Evolutionary conservation across 1,284 basidiomycete genomes (phyloP).

Genomic region (Sporisorium scitamineum): DNA sequence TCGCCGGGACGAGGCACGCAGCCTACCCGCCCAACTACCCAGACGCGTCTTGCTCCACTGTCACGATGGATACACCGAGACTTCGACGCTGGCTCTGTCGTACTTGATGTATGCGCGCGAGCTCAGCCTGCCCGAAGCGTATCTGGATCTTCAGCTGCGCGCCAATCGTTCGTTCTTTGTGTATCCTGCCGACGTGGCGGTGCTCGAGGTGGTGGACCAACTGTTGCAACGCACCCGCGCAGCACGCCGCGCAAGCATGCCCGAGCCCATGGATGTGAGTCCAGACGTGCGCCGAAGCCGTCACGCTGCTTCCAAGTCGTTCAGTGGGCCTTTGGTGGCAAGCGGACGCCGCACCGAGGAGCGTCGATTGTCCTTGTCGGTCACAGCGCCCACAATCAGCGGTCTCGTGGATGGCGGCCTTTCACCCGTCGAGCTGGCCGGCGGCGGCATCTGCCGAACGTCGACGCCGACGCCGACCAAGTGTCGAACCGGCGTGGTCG

Average conservation of each 20-base stretch:
- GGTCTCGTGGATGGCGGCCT: slow-evolving; percentile 1
- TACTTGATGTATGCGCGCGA: slow-evolving; percentile 85
- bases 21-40: slow-evolving; percentile 14
- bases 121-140: slow-evolving; percentile 84
- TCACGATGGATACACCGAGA: slow-evolving; percentile 78
- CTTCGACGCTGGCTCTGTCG: slow-evolving; percentile 85
- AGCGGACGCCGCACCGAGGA: slow-evolving; percentile 12
- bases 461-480: slow-evolving; percentile 41
- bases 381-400: not conserved
- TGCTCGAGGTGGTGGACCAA: slow-evolving; percentile 82
- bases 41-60: slow-evolving; percentile 67
- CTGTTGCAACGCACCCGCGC: slow-evolving; percentile 68
- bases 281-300: slow-evolving; percentile 17
- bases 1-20: slow-evolving; percentile 3
- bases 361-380: slow-evolving; percentile 28
- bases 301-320: slow-evolving; percentile 31
- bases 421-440: slow-evolving; percentile 17
- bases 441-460: slow-evolving; percentile 32
- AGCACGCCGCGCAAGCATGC: slow-evolving; percentile 14
- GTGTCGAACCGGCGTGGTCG: slow-evolving; percentile 6
- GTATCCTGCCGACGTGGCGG: slow-evolving; percentile 81
- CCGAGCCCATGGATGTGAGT: slow-evolving; percentile 9
- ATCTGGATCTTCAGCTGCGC: slow-evolving; percentile 78
- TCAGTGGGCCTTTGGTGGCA: slow-evolving; percentile 15
- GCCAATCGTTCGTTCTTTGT: slow-evolving; percentile 84